Conservation (phyloP, 306 rosid genomes). For the Pyrus bretschneideri region DNA sequence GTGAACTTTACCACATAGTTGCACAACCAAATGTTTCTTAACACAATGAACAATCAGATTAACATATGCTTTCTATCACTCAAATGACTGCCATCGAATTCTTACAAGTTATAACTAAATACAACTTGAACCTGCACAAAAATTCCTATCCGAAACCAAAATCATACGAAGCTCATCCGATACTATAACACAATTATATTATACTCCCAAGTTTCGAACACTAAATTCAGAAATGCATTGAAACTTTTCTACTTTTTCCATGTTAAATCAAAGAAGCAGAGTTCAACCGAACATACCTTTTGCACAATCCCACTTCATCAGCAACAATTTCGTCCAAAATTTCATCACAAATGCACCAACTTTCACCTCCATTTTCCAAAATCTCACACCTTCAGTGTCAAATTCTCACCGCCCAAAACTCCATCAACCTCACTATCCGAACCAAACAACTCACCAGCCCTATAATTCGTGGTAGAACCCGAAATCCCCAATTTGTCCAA, state of each 20-base stretch:
- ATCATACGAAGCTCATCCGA: not conserved
- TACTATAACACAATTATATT: not conserved
- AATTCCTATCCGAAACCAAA: not conserved
- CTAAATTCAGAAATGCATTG: not conserved
- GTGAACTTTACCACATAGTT: not conserved
- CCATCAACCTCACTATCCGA: slow-evolving; percentile 22
- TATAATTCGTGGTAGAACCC: slow-evolving; percentile 24
- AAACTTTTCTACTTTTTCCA: not conserved
- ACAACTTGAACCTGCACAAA: not conserved
- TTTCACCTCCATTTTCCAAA: not conserved
- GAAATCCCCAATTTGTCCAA: slow-evolving; percentile 10
- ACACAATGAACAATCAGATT: not conserved
- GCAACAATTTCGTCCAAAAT: not conserved
- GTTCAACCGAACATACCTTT: not conserved
- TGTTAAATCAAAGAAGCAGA: not conserved
- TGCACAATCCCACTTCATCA: not conserved
- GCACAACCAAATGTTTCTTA: not conserved
- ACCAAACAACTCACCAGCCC: slow-evolving; percentile 46
- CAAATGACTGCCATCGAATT: not conserved
- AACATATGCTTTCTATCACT: not conserved
- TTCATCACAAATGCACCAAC: not conserved
- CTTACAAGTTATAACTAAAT: not conserved
- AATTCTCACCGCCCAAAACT: slow-evolving; percentile 18
- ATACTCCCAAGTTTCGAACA: not conserved
- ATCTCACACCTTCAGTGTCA: not conserved